Evolutionary conservation across 1,139 yeast genomes (phyloP), one percentile per base, ranked within the genome.

Genomic region (Diutina scorzettiae): DNA sequence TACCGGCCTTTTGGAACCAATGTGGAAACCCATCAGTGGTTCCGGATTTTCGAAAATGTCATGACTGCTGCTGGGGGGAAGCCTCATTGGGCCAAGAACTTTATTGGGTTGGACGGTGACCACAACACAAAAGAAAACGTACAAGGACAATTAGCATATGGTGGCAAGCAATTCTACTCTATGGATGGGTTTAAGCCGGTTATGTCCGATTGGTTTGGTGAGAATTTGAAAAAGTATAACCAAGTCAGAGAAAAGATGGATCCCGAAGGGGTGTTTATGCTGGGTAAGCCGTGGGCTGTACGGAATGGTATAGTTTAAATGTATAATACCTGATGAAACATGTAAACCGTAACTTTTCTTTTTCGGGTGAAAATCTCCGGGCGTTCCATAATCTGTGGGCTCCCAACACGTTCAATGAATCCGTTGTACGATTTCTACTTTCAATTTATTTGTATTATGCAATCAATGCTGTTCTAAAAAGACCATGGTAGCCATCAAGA

Each of bases 1-100:
- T 91, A 89, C 60, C 74, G 97, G 59, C 98, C 98, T 7, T 91
- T 89, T 60, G 73, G 76, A 33, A 72, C 75, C 43, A 73, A 81
- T 53, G 80, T 87, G 5, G 79, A 83, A 37, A 79, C 87, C 41
- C 79, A 77, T 45, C 70, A 76, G 49, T 91, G 97, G 96, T 91
- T 74, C 61, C 73, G 74, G 43, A 67, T 69, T n/a, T 91, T 91
- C 59, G 98, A 91, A 60, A 72, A 74, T 45, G 73, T 85, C 1
- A 69, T 89, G 69, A 69, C 71, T 43, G 76, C 74, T 29, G 89
- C 82, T 19, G 89, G 84, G 33, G 98, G 98, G 41, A 84, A 81
- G 57, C 98, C 98, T 1, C 98, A 91, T 58, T 91, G 98, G 98
- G 98, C 98, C n/a, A 91, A 91, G 68, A 89, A 89, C 61, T 91